A percentile compares a stretch with the other conserved stretches of the same genome.
Evolutionary conservation across 2,329 filamentous ascomycete genomes (phyloP).

Genomic region (Monosporascus sp.): DNA sequence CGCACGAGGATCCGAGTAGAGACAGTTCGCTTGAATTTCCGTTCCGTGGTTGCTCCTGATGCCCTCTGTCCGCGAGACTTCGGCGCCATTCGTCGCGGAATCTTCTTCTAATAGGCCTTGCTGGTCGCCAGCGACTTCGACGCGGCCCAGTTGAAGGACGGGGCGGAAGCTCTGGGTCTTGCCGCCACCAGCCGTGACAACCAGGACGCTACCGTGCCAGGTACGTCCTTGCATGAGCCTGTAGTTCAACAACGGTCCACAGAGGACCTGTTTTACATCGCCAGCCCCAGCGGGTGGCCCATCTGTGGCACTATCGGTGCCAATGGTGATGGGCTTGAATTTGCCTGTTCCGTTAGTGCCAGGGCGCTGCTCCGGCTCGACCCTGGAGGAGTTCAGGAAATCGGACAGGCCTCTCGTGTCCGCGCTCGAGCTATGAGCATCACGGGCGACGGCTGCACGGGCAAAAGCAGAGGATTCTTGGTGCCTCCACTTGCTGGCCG

Average conservation of each 20-base stretch:
- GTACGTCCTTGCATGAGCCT: conserved; percentile 61
- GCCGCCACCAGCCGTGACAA: conserved; percentile 72
- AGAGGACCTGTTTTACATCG: conserved; percentile 58
- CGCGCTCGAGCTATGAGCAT: conserved; percentile 33
- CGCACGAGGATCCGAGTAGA: conserved; percentile 62
- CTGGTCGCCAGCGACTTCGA: conserved; percentile 20
- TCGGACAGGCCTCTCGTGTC: conserved; percentile 48
- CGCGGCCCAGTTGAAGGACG: conserved; percentile 48
- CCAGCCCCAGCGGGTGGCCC: conserved; percentile 17
- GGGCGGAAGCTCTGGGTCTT: conserved; percentile 54
- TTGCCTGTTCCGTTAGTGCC: conserved; percentile 27
- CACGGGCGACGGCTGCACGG: conserved; percentile 40
- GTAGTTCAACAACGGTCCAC: conserved; percentile 75
- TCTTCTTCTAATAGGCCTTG: conserved; percentile 24
- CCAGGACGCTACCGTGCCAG: conserved; percentile 83
- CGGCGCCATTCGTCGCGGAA: conserved; percentile 26
- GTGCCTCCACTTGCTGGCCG: conserved; percentile 56
- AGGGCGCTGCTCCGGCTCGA: conserved; percentile 36
- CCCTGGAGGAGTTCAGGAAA: conserved; percentile 51
- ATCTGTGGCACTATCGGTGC: conserved; percentile 31
- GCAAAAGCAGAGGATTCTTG: conserved; percentile 56
- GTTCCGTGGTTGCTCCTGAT: conserved; percentile 33
- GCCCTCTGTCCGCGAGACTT: conserved; percentile 24
- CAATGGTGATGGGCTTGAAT: conserved; percentile 47
- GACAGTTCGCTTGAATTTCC: conserved; percentile 49